Evolutionary conservation across 345 rosid genomes (phyloP), one percentile per base, ranked within the genome.

Genomic region (Eucalyptus pauciflora): DNA sequence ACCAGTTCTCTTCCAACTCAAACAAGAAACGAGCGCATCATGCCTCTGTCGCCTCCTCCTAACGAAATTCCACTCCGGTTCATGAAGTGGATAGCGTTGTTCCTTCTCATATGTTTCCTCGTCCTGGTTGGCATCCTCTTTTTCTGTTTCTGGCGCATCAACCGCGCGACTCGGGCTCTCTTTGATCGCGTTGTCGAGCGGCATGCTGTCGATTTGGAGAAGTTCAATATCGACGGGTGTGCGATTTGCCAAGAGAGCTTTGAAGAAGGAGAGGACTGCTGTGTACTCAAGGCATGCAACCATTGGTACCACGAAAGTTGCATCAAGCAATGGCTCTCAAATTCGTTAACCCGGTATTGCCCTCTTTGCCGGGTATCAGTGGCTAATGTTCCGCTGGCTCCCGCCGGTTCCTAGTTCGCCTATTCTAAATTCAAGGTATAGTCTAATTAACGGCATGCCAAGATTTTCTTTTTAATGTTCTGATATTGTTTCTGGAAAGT

Each of bases 221-320:
- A 33, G 45, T 16, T 33, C 45, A 9, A 69, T 33, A 17, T 33
- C 45, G 12, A 16, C 10, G 43, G 1, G 24, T 69, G 80, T 1
- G 25, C 24, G 80, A 69, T 33, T 69, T 69, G 80, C 45, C 45
- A 16, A 24, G 80, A 69, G 80, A 69, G 45, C 45, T 69, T 69
- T 17, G 43, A 17, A 45, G 45, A 69, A 69, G 80, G 80, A 69
- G 80, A 69, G 45, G 45, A 33, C 13, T 69, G 45, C 20, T 33
- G 80, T 9, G 45, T 69, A 41, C 43, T 69, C 80, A 33, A 69
- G 80, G 20, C 24, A 22, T 69, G 80, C 80, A 33, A 69, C 24
- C 80, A 69, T 17, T 16, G 45, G 80, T 69, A 69, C 69, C 94
- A 95, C 45, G 25, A 69, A 33, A 33, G 24, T 69, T 69, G 80